Evolutionary conservation across 1,284 basidiomycete genomes (phyloP).

Genomic region (Bjerkandera adusta): DNA sequence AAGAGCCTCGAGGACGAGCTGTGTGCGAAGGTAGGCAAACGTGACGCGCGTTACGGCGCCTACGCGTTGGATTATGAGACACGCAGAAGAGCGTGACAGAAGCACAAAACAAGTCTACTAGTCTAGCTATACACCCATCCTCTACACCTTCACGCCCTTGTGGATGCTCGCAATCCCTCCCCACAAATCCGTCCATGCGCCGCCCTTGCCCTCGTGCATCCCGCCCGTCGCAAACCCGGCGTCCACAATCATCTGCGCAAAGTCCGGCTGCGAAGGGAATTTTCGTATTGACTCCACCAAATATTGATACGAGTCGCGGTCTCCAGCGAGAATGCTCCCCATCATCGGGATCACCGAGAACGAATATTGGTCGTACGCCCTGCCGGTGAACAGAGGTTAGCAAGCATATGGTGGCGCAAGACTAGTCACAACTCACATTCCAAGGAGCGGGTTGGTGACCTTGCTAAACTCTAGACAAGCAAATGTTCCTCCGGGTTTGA

Average conservation of each 20-base stretch:
- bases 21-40: neutral
- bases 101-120: neutral
- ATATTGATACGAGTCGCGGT: slow-evolving; percentile 96
- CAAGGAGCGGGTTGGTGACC: slow-evolving; percentile 86
- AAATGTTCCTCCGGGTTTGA: slow-evolving; percentile 96
- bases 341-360: slow-evolving; percentile 95
- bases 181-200: slow-evolving; percentile 86
- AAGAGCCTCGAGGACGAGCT: slow-evolving; percentile 14
- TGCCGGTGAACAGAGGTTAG: slow-evolving; percentile 31
- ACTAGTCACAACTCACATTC: slow-evolving; percentile 58
- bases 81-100: neutral
- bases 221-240: slow-evolving; percentile 83
- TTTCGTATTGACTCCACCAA: slow-evolving; percentile 96
- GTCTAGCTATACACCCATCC: neutral
- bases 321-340: slow-evolving; percentile 94
- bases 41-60: slow-evolving; percentile 7
- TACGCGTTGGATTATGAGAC: neutral
- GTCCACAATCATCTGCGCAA: slow-evolving; percentile 87
- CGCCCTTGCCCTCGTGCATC: slow-evolving; percentile 72
- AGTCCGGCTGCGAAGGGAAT: slow-evolving; percentile 90
- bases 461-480: slow-evolving; percentile 97
- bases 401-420: slow-evolving; percentile 3
- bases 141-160: slow-evolving; percentile 76
- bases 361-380: slow-evolving; percentile 93
- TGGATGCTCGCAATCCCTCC: slow-evolving; percentile 86